Evolutionary conservation across 345 rosid genomes (phyloP).

Genomic region (Ceriops tagal): DNA sequence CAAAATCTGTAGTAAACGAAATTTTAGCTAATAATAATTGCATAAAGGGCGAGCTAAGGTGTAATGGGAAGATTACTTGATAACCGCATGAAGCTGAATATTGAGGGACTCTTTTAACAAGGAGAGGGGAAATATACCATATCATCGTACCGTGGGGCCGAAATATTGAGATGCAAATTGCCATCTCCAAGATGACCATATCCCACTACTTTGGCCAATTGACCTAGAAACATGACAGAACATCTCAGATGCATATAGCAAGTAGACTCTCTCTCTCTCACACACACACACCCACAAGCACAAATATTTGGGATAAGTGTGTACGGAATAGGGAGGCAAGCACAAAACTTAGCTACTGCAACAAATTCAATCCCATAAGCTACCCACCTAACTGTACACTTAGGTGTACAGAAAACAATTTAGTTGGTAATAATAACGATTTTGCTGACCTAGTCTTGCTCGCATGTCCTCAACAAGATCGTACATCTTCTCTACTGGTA

Average conservation of each 20-base stretch:
- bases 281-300: no score
- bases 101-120: background rate
- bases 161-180: slow-evolving; percentile 87
- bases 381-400: background rate
- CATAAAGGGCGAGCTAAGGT: background rate
- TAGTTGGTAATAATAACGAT: background rate
- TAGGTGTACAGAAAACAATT: background rate
- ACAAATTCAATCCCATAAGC: background rate
- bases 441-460: slow-evolving; percentile 58
- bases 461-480: slow-evolving; percentile 78
- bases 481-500: slow-evolving; percentile 83
- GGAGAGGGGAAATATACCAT: slow-evolving; percentile 35
- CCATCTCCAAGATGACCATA: slow-evolving; percentile 97
- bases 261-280: no score
- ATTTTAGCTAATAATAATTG: background rate
- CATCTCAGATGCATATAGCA: background rate
- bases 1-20: slow-evolving; percentile 46
- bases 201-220: slow-evolving; percentile 65
- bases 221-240: slow-evolving; percentile 40
- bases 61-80: background rate
- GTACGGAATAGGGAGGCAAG: no score
- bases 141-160: slow-evolving; percentile 61
- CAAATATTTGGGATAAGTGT: background rate
- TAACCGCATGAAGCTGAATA: background rate
- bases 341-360: no score